Evolutionary conservation across 441 rosid genomes (phyloP), one percentile per base, ranked within the genome.

Genomic region (Biscutella laevigata): DNA sequence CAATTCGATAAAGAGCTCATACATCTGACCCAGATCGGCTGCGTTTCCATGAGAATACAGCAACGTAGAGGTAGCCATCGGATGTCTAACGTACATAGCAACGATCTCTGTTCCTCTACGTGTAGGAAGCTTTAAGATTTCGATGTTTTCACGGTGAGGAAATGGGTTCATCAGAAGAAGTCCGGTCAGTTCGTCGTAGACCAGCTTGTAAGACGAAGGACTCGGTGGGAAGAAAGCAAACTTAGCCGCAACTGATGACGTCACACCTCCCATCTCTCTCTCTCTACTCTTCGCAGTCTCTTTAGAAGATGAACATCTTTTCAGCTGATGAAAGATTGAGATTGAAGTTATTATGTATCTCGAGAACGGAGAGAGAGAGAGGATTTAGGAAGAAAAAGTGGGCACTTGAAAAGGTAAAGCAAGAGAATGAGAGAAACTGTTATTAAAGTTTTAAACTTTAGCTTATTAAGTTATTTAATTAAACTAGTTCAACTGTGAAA

Each of bases 11-110:
- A 88, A 88, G 59, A 92, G 95, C 86, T 92, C 98, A 73, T 85
- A 88, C 94, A 92, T 85, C 91, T 91, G 96, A 0, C 98, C 95
- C 75, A 88, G 89, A 91, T 88, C 96, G 86, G 96, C 94, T 21
- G 96, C 98, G 83, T 88, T 92, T 2, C 98, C 98, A 55, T 88
- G 98, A 14, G 96, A 92, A 75, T 88, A 91, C 39, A 91, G 86
- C 34, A 91, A 65, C 61, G 98, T 88, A 16, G 89, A 78, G 40
- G 81, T 80, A 16, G 98, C 96, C 94, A 79, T 80, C 36, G 96
- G 96, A 48, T 91, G 85, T 64, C 94, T 70, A 10, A 88, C 70
- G 47, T 91, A 88, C 68, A 88, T 62, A 33, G 91, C 87, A 12
- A 92, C 96, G 24, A 92, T 77, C 80, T 92, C 89, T 1, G 89